phyloP scores from a whole-genome alignment of 495 filamentous ascomycete species.

The Aspergillus indologenus region DNA sequence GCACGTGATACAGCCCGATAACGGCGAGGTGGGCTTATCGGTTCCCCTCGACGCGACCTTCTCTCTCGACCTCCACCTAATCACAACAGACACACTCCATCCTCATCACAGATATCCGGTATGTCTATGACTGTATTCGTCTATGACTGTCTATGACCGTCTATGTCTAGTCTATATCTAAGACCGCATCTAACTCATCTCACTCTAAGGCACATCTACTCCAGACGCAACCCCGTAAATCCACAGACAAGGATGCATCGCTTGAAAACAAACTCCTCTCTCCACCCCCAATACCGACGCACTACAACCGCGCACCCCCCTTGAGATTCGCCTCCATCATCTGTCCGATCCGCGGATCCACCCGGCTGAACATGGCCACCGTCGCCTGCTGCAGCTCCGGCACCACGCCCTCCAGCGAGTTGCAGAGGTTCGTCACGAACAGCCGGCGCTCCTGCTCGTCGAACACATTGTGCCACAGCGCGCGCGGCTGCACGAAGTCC shows the following conservation, averaged over 20 bases:
- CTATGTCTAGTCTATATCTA: no score
- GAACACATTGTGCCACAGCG: slow-evolving; percentile 32
- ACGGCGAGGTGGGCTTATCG: background rate
- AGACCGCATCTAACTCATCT: no score
- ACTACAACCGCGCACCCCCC: slow-evolving; percentile 5
- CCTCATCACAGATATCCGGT: background rate
- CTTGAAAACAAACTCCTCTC: background rate
- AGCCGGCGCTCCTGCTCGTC: slow-evolving; percentile 25
- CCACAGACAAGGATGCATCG: no score
- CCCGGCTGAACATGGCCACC: slow-evolving; percentile 28
- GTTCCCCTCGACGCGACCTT: background rate
- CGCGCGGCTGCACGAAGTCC: slow-evolving; percentile 31
- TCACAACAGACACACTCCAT: no score
- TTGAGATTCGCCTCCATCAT: slow-evolving; percentile 21
- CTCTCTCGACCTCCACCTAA: background rate
- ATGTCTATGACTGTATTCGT: background rate
- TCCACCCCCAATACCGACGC: background rate
- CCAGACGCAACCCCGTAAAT: no score
- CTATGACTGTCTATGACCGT: background rate
- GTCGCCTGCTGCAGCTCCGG: slow-evolving; percentile 21
- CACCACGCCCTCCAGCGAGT: slow-evolving; percentile 23
- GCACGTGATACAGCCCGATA: background rate
- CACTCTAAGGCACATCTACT: no score
- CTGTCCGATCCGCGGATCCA: slow-evolving; percentile 32
- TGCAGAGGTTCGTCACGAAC: slow-evolving; percentile 25